phyloP scores from a whole-genome alignment of 441 rosid genomes.

The Pelargonium australe region DNA sequence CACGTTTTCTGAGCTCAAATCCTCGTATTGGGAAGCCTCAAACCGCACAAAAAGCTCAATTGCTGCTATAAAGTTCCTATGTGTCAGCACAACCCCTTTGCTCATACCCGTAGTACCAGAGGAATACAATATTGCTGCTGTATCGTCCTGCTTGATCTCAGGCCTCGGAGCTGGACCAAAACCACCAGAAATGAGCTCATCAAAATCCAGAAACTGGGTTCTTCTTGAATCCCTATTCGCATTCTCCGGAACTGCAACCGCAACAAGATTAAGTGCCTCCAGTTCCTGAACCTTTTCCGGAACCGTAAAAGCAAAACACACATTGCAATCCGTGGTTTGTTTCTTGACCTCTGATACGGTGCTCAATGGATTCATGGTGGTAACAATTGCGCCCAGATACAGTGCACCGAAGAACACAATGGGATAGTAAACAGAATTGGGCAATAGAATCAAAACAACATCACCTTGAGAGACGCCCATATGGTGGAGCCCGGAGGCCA shows the following conservation, averaged over 20 bases:
- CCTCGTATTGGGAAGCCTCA: slow-evolving; percentile 68
- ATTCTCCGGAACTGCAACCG: slow-evolving; percentile 19
- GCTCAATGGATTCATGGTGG: slow-evolving; percentile 59
- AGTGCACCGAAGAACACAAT: slow-evolving; percentile 52
- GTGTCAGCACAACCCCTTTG: slow-evolving; percentile 76
- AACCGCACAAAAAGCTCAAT: slow-evolving; percentile 70
- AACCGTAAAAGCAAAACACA: slow-evolving; percentile 40
- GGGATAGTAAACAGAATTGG: slow-evolving; percentile 66
- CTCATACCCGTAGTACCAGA: slow-evolving; percentile 77
- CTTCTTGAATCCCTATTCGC: neutral
- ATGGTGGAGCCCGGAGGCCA: slow-evolving; percentile 50
- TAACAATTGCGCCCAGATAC: slow-evolving; percentile 54
- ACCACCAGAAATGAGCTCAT: neutral
- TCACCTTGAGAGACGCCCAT: slow-evolving; percentile 56
- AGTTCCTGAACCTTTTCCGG: slow-evolving; percentile 31
- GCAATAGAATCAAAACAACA: slow-evolving; percentile 56
- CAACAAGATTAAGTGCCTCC: slow-evolving; percentile 29
- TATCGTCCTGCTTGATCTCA: neutral
- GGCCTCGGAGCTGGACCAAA: neutral
- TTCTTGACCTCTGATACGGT: slow-evolving; percentile 43
- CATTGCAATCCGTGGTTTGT: slow-evolving; percentile 38
- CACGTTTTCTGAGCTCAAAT: slow-evolving; percentile 40
- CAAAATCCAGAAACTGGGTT: neutral
- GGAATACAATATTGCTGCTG: neutral
- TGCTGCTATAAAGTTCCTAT: slow-evolving; percentile 57